Evolutionary conservation across 2,329 filamentous ascomycete genomes (phyloP), one percentile per base, ranked within the genome.

Genomic region (Chaetothyriales sp.): DNA sequence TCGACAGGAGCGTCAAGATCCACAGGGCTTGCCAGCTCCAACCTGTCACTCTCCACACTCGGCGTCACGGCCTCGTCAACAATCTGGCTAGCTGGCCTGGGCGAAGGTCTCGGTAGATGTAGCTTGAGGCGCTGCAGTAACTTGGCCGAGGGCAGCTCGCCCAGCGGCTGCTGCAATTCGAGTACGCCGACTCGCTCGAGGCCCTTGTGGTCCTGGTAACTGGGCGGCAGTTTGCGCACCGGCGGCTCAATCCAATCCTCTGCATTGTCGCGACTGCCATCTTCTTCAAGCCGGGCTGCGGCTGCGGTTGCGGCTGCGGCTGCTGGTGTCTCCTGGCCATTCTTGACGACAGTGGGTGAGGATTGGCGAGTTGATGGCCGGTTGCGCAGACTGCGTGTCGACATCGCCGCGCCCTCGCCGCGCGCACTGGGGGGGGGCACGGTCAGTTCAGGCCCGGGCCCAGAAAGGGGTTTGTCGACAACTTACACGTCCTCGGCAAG

Each of bases 81-180:
- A 28, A 53, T 54, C 20, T 50, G 51, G 7, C 57, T 52, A 3
- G 57, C 56, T 5, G 54, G 49, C 25, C 57, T 55, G 25, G 50
- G 47, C 44, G 57, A 59, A 25, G 57, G 58, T 19, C 59, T 51
- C 3, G 48, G 45, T 28, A 52, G 54, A 25, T 53, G 55, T 49
- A 61, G 47, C 61, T 72, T 75, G 52, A 74, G 64, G 57, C 74
- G 72, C 54, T 72, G 70, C 68, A 80, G 79, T 57, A 80, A 71
- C 63, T 79, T 76, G 46, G 75, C 68, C 19, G 74, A 75, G 10
- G 88, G 88, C 59, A 81, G 73, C 50, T 80, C 76, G 43, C 88
- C 88, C 51, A 95, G 70, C 22, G 88, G 82, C 49, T 81, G 81
- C 88, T 94, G 94, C 61, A 82, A 82, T 66, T 86, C 82, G 52